Evolutionary conservation across 148 eudicot species (phyloP).

Genomic region (Rhododendron simsii): DNA sequence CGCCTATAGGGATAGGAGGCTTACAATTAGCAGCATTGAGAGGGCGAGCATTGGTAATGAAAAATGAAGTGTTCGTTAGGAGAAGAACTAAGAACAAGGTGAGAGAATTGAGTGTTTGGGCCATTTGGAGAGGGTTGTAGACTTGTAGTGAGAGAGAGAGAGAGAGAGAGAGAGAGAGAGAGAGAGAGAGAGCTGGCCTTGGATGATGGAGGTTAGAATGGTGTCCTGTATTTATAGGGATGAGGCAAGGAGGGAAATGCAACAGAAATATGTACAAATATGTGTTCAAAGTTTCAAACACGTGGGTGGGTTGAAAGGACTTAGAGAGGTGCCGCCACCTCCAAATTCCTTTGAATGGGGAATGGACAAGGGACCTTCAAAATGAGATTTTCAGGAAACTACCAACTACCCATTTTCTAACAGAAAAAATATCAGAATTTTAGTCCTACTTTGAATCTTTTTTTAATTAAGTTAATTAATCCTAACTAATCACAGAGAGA

Average conservation of each 20-base stretch:
- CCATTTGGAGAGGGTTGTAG: background rate
- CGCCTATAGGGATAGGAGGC: background rate
- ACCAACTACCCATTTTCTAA: background rate
- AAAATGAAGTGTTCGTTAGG: background rate
- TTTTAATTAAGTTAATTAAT: too few species aligned
- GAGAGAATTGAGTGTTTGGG: constrained; percentile 4
- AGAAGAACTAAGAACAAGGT: background rate
- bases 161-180: too few species aligned
- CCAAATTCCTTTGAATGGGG: background rate
- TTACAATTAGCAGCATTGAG: background rate
- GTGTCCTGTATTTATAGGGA: constrained; percentile 5
- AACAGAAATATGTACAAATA: background rate
- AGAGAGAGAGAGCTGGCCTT: background rate
- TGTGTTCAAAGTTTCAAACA: background rate
- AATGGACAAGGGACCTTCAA: background rate
- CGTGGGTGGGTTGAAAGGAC: constrained; percentile 10
- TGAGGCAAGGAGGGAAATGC: background rate
- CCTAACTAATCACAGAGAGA: background rate
- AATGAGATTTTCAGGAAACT: background rate
- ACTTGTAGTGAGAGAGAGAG: background rate
- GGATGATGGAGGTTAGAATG: background rate
- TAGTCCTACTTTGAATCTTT: background rate
- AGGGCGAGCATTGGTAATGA: constrained; percentile 16
- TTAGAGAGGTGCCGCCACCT: background rate
- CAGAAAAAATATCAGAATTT: background rate